Conservation (phyloP, 371 early-diverging fungal species). For the Sporodiniella umbellata region DNA sequence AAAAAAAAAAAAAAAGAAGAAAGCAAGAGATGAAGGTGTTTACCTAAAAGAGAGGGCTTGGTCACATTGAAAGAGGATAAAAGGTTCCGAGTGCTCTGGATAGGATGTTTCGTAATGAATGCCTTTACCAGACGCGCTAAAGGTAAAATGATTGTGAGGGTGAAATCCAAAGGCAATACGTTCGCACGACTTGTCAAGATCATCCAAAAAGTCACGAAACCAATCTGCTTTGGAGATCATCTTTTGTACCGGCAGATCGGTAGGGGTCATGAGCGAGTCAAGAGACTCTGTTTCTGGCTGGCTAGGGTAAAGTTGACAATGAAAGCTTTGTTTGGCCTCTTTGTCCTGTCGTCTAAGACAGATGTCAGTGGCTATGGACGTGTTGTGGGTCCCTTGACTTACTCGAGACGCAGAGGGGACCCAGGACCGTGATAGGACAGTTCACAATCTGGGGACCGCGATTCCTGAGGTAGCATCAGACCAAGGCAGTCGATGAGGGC, state of each 20-base stretch:
- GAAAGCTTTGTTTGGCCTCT: constrained; percentile 10
- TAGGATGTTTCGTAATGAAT: constrained; percentile 24
- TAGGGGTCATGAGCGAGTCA: constrained; percentile 6
- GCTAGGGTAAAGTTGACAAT: constrained; percentile 23
- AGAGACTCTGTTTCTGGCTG: constrained; percentile 31
- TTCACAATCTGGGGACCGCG: constrained; percentile 14
- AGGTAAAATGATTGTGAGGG: constrained; percentile 23
- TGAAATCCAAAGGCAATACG: constrained; percentile 28
- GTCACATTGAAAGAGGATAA: constrained; percentile 28
- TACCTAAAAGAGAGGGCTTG: constrained; percentile 27
- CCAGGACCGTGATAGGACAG: constrained; percentile 30
- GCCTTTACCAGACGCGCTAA: constrained; percentile 22
- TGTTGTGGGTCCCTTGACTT: too few species aligned
- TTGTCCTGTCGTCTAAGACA: constrained; percentile 25
- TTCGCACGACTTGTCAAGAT: constrained; percentile 28
- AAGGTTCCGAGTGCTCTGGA: constrained; percentile 29
- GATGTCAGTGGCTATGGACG: too few species aligned
- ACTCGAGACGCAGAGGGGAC: constrained; percentile 12
- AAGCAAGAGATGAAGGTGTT: too few species aligned
- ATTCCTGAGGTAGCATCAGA: constrained; percentile 8
- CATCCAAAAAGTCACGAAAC: constrained; percentile 30
- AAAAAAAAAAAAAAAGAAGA: too few species aligned
- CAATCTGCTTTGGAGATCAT: constrained; percentile 32
- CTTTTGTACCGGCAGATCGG: constrained; percentile 4
- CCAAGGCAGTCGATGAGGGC: constrained; percentile 29